These are phyloP conservation scores for Flaveria sonorensis DNA, from an alignment of 129 eudicot genomes.

Conservation along the genomic window DNA sequence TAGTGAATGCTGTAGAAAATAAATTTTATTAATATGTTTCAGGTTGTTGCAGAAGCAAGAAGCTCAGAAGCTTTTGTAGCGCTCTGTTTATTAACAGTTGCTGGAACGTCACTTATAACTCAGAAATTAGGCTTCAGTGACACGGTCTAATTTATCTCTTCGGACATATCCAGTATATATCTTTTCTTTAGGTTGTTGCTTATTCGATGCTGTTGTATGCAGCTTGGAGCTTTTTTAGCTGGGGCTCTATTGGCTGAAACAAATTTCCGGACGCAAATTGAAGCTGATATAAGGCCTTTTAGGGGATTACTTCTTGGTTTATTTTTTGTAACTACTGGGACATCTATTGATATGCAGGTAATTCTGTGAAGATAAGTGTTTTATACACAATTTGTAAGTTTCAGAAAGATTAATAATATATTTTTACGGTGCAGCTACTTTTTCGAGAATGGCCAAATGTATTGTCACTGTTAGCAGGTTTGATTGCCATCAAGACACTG, in stretches of 20 bases:
- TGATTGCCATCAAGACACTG: conserved; percentile 82
- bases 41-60: conserved; percentile 98
- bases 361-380: neutral
- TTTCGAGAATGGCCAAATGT: conserved; percentile 98
- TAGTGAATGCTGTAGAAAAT: conserved; percentile 15
- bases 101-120: conserved; percentile 96
- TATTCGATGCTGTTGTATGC: conserved; percentile 30
- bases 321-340: conserved; percentile 95
- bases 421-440: conserved; percentile 65
- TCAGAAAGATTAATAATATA: neutral
- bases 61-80: conserved; percentile 99
- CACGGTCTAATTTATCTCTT: conserved; percentile 56
- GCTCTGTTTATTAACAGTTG: conserved; percentile 93
- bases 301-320: conserved; percentile 96
- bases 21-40: conserved; percentile 32
- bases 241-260: conserved; percentile 97
- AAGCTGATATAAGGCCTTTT: conserved; percentile 98
- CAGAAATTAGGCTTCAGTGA: conserved; percentile 99
- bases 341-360: conserved; percentile 94
- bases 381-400: neutral
- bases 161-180: neutral
- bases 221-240: conserved; percentile 99
- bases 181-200: conserved; percentile 19
- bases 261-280: conserved; percentile 92
- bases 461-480: conserved; percentile 81